phyloP scores from a whole-genome alignment of 257 asterid genomes.

The Penstemon barbatus region DNA sequence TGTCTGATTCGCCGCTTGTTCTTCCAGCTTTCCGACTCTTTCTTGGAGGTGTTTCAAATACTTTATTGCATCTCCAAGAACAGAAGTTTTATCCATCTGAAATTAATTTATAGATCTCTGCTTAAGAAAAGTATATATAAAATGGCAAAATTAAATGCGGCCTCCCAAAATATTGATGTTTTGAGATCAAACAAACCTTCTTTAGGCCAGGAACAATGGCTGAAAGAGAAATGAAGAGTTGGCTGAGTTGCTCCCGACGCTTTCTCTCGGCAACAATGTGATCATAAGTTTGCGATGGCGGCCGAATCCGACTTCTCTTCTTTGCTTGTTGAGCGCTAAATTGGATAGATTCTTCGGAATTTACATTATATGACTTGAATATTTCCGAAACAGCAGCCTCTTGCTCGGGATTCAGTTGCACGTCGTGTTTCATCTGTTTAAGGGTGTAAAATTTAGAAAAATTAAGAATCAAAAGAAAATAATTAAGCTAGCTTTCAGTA shows the following conservation, averaged over 20 bases:
- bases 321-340: background rate
- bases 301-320: background rate
- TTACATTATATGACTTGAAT: background rate
- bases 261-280: constrained; percentile 20
- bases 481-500: no score
- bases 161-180: background rate
- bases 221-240: constrained; percentile 16
- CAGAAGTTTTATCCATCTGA: constrained; percentile 44
- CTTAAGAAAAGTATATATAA: background rate
- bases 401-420: constrained; percentile 7
- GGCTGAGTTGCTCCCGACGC: constrained; percentile 25
- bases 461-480: no score
- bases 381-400: constrained; percentile 13
- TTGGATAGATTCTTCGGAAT: constrained; percentile 2
- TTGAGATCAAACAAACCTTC: background rate
- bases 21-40: constrained; percentile 37
- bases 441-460: no score
- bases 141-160: no score
- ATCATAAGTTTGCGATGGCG: constrained; percentile 4
- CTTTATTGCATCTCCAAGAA: constrained; percentile 34
- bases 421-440: constrained; percentile 2
- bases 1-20: constrained; percentile 29
- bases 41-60: constrained; percentile 31
- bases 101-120: background rate
- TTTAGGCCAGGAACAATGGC: constrained; percentile 24